Evolutionary conservation across 2,329 filamentous ascomycete genomes (phyloP).

Genomic region (Colletotrichum cereale): DNA sequence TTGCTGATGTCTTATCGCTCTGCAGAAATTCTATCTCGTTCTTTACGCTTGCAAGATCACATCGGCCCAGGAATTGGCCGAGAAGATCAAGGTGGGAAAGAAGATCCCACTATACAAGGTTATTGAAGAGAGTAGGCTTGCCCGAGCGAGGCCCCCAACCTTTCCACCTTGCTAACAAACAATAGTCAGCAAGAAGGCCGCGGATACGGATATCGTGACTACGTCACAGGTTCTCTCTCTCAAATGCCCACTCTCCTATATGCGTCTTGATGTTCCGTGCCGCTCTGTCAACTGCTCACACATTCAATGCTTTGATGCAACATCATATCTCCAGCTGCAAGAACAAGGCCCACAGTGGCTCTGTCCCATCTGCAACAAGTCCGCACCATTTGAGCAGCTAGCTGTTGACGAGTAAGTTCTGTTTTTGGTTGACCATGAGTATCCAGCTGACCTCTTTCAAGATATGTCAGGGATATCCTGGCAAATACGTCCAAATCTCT

Average conservation of each 20-base stretch:
- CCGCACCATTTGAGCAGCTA: constrained; percentile 82
- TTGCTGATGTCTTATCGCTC: constrained; percentile 31
- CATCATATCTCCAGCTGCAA: constrained; percentile 91
- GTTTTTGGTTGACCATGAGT: neutral
- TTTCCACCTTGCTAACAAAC: constrained; percentile 42
- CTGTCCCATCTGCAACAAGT: constrained; percentile 94
- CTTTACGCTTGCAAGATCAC: constrained; percentile 82
- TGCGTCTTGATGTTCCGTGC: constrained; percentile 83
- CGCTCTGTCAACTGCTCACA: constrained; percentile 86
- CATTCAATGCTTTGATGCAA: constrained; percentile 94
- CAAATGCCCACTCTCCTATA: constrained; percentile 91
- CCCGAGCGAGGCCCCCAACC: neutral
- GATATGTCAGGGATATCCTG: constrained; percentile 90
- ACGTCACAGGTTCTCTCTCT: constrained; percentile 91
- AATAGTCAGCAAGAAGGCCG: constrained; percentile 81
- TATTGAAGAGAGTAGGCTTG: constrained; percentile 80
- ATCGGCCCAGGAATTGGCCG: constrained; percentile 78
- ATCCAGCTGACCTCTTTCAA: constrained; percentile 51
- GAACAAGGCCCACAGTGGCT: constrained; percentile 97
- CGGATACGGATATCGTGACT: constrained; percentile 89
- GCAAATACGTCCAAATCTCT: constrained; percentile 75
- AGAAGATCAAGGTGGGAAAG: constrained; percentile 73
- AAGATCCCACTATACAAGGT: constrained; percentile 86
- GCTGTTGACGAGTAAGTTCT: constrained; percentile 84
- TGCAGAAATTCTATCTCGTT: constrained; percentile 79